Evolutionary conservation across 2,329 filamentous ascomycete species (phyloP).

Genomic region (Penicillium italicum): DNA sequence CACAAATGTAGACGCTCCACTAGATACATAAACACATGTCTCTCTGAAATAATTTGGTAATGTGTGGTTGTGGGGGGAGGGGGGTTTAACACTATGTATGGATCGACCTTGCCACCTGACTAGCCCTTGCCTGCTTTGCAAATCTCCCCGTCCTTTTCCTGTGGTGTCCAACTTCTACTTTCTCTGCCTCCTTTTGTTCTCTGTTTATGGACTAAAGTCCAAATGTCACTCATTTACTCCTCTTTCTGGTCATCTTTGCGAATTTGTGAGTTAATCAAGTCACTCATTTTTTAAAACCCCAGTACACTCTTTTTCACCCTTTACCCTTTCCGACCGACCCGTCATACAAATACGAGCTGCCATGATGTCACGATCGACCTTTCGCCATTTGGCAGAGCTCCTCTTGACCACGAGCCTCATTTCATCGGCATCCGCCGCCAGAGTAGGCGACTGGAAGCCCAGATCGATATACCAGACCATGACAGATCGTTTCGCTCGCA

Average conservation of each 20-base stretch:
- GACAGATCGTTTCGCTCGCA: constrained; percentile 47
- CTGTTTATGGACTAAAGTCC: neutral
- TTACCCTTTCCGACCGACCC: neutral
- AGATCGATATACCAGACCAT: constrained; percentile 48
- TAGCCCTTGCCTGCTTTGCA: neutral
- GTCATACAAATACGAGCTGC: neutral
- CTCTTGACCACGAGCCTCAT: constrained; percentile 6
- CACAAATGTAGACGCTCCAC: neutral
- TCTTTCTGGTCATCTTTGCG: neutral
- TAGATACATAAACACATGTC: neutral
- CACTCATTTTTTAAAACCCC: neutral
- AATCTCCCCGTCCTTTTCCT: neutral
- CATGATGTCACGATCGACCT: constrained; percentile 9
- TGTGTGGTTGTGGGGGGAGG: neutral
- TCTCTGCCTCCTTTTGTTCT: neutral
- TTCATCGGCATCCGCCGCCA: constrained; percentile 21
- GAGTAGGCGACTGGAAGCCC: constrained; percentile 36
- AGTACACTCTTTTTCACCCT: neutral
- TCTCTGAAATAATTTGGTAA: neutral
- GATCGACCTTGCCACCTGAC: constrained; percentile 7
- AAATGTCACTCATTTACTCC: constrained; percentile 6
- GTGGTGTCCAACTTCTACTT: neutral
- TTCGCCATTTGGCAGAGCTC: neutral
- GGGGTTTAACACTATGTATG: neutral
- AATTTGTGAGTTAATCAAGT: neutral